Conservation (phyloP, 2,329 filamentous ascomycete genomes). For the Cadophora gregata region DNA sequence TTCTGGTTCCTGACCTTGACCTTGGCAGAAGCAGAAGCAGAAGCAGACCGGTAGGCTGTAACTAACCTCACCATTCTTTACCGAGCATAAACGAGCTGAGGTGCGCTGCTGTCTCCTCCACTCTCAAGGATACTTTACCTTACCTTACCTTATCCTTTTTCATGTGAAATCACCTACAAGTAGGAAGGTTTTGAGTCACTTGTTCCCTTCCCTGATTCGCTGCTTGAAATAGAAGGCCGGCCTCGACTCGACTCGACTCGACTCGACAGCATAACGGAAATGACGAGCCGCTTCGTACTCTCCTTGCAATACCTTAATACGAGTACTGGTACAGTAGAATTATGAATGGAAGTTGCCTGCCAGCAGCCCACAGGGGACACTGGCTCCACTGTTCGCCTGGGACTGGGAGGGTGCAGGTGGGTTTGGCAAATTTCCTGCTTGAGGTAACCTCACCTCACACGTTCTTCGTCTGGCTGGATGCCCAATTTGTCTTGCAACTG, state of each 20-base stretch:
- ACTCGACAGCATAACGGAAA: constrained; percentile 3
- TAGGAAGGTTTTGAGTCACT: neutral
- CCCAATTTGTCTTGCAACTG: constrained; percentile 26
- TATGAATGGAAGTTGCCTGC: too few relatives aligned
- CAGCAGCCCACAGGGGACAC: neutral
- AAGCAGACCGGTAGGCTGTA: too few relatives aligned
- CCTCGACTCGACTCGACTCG: too few relatives aligned
- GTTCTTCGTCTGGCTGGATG: constrained; percentile 24
- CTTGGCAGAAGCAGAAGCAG: too few relatives aligned
- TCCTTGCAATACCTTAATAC: neutral
- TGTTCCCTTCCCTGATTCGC: constrained; percentile 5
- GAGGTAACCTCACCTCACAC: neutral
- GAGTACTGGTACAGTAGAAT: too few relatives aligned
- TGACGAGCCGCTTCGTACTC: constrained; percentile 5
- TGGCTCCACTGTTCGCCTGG: constrained; percentile 11
- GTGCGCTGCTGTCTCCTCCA: neutral
- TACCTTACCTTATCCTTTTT: neutral
- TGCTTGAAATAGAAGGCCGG: constrained; percentile 15
- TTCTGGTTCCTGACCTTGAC: neutral
- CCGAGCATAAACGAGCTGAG: constrained; percentile 5
- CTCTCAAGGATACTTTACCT: neutral
- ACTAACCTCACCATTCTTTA: constrained; percentile 10
- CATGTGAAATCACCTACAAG: constrained; percentile 5
- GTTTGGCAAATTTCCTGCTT: neutral
- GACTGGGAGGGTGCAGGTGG: too few relatives aligned